These are phyloP conservation scores for Gamsiella multidivaricata DNA, from an alignment of 192 early-diverging fungal species.

Conservation along the genomic window DNA sequence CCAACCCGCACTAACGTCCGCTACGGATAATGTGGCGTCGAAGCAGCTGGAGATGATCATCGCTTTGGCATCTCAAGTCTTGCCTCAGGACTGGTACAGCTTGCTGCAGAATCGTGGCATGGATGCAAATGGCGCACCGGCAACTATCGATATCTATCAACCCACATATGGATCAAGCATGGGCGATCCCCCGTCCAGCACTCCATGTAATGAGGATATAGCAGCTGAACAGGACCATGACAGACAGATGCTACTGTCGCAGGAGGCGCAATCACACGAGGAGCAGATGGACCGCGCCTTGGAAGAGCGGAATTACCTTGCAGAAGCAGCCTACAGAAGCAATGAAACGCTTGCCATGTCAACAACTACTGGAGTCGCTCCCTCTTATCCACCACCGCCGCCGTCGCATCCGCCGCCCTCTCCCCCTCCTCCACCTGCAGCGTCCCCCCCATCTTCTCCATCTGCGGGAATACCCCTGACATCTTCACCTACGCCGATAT, in stretches of 20 bases:
- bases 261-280: not conserved
- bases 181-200: not conserved
- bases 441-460: constrained; percentile 14
- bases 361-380: not conserved
- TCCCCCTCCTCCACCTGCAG: constrained; percentile 14
- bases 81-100: constrained; percentile 2
- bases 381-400: constrained; percentile 12
- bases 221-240: not conserved
- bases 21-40: not conserved
- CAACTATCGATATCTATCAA: not conserved
- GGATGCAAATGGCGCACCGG: not conserved
- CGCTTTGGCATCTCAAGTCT: not conserved
- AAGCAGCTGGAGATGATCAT: constrained; percentile 5
- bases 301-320: not conserved
- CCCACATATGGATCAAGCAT: no score
- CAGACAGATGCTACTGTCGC: no score
- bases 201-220: not conserved
- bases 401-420: constrained; percentile 15
- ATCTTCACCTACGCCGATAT: not conserved
- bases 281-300: not conserved
- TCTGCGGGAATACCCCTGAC: no score
- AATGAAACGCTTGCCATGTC: not conserved
- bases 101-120: not conserved
- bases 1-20: not conserved
- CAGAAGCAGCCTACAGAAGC: constrained; percentile 1